Base-by-base conservation (phyloP, 23 red algal genomes). In the Pyropia yezoensis region DNA sequence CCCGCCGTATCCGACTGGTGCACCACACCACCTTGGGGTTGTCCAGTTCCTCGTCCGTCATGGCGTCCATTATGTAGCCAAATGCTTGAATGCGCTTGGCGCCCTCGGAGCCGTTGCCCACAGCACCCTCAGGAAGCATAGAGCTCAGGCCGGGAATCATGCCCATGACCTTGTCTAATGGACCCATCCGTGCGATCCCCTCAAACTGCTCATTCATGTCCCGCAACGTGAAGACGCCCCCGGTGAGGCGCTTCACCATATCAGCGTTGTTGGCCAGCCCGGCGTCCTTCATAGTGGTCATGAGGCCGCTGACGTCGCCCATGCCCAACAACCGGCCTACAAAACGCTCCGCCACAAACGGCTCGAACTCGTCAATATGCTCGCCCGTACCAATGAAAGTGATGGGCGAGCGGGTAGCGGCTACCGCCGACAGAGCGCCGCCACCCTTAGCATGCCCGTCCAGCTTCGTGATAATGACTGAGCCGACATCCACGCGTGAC, bases 351-450 rank as follows among this genome's bases (percentile, higher is more conserved):
- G 83, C 76, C 4, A 77, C 59, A 71, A 96, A 96, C 20, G 78
- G 75, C 58, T 96, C 92, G 57, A 96, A 89, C n/a, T 96, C 92
- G 64, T 89, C 86, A 2, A 96, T 85, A 58, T 90, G 85, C 69
- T 96, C 92, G 64, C 92, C 92, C 18, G 86, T 96, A n/a, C 92
- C 92, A 18, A 96, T 88, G 62, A 96, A 96, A 0, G 72, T 73
- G 53, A 96, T 85, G 19, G 92, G 92, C 33, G 85, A 86, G 1
- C 61, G 54, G 18, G 92, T 96, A n/a, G 85, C 92, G 19, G 80
- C 71, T 9, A 96, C 92, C 29, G 92, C 92, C 28, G 77, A 85
- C 17, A 96, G 68, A 18, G 92, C 92, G 54, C 92, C 92, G 67
- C 92, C 92, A 27, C 92, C 92, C 14, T 88, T 83, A 16, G 92